phyloP scores from a whole-genome alignment of 352 stramenopile genomes.

The Phytophthora colocasiae region DNA sequence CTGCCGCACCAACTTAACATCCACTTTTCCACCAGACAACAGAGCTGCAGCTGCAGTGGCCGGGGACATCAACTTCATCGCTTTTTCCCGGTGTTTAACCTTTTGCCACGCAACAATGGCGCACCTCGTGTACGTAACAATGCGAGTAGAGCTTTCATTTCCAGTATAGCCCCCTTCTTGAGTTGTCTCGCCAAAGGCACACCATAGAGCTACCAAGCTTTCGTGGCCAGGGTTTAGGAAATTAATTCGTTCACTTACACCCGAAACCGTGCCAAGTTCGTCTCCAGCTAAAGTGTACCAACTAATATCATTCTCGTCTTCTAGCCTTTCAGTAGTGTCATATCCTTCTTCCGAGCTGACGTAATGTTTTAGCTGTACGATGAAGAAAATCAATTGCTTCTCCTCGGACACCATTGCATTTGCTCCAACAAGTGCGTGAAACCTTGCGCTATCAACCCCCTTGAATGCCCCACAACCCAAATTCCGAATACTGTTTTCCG shows the following conservation, averaged over 20 bases:
- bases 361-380: not conserved
- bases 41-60: not conserved
- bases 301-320: not conserved
- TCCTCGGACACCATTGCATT: not conserved
- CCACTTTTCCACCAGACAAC: not conserved
- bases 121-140: not conserved
- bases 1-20: not conserved
- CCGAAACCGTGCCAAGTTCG: not conserved
- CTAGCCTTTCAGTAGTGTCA: not conserved
- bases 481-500: not conserved
- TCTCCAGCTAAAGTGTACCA: not conserved
- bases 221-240: not conserved
- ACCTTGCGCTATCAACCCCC: not conserved
- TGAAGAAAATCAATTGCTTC: not conserved
- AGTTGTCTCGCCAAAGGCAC: not conserved
- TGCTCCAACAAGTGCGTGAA: not conserved
- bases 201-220: not conserved
- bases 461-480: not conserved
- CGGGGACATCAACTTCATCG: constrained; percentile 14
- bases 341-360: not conserved
- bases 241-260: not conserved
- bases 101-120: constrained; percentile 1
- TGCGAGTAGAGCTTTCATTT: not conserved
- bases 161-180: not conserved
- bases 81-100: not conserved